Conservation (phyloP, 164 flowering plant species). For the Magnolia officinalis region DNA sequence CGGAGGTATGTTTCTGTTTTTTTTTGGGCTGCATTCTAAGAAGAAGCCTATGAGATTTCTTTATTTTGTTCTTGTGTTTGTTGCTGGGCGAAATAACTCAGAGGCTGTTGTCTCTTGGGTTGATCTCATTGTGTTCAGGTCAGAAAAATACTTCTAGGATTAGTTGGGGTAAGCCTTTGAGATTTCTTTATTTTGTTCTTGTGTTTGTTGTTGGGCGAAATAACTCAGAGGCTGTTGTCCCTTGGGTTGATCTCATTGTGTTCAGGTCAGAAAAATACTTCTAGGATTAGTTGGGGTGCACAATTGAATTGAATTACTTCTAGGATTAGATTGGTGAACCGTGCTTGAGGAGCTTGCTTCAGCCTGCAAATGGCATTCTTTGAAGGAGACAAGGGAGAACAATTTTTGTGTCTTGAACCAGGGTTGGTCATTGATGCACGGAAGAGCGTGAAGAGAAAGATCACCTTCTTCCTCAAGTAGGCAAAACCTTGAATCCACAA, state of each 20-base stretch:
- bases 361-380: no score
- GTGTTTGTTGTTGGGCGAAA: neutral
- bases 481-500: no score
- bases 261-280: neutral
- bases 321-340: no score
- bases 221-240: neutral
- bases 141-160: no score
- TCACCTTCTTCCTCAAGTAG: no score
- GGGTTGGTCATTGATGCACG: no score
- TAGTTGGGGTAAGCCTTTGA: neutral
- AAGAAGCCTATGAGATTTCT: neutral
- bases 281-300: no score
- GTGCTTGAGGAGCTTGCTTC: no score
- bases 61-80: neutral
- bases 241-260: neutral
- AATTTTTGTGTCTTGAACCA: no score
- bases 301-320: no score
- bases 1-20: conserved; percentile 40
- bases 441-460: no score
- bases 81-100: neutral
- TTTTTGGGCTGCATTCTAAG: neutral
- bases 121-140: neutral
- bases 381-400: no score
- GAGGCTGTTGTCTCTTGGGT: neutral
- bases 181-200: neutral